These are phyloP conservation scores for Inonotus obliquus DNA, from an alignment of 1,284 basidiomycete species.

Conservation along the genomic window DNA sequence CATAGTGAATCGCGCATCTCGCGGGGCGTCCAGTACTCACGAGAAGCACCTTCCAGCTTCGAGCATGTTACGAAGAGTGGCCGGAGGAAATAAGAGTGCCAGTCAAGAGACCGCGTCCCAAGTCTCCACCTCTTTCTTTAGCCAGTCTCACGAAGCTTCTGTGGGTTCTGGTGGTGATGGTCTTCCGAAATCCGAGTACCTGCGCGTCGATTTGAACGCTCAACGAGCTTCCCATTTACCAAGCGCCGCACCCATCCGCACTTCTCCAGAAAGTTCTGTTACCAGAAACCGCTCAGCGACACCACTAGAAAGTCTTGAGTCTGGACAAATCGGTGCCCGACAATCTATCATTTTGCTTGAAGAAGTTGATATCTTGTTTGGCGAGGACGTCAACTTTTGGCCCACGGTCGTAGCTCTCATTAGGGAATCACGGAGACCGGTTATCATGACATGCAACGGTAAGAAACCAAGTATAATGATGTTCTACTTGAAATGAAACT, in stretches of 20 bases:
- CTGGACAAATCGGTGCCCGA: conserved; percentile 33
- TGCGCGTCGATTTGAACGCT: neutral
- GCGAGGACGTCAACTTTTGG: conserved; percentile 93
- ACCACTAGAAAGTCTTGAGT: neutral
- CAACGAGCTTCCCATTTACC: neutral
- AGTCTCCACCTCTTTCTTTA: neutral
- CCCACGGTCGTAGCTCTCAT: conserved; percentile 76
- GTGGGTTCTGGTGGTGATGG: neutral
- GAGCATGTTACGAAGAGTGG: neutral
- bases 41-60: neutral
- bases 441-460: conserved; percentile 94
- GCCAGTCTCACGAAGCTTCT: neutral
- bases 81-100: neutral
- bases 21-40: neutral
- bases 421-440: conserved; percentile 75
- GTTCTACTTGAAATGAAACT: conserved; percentile 21
- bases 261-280: neutral
- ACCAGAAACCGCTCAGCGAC: neutral
- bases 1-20: conserved; percentile 44
- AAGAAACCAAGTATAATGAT: conserved; percentile 19
- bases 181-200: neutral
- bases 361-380: conserved; percentile 92
- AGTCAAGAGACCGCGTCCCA: neutral
- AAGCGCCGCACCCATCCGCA: neutral
- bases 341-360: conserved; percentile 95